Percentiles rank a stretch among this genome's conserved stretches.
Conservation (phyloP, 345 rosid species). For the Iberis pinnata region DNA sequence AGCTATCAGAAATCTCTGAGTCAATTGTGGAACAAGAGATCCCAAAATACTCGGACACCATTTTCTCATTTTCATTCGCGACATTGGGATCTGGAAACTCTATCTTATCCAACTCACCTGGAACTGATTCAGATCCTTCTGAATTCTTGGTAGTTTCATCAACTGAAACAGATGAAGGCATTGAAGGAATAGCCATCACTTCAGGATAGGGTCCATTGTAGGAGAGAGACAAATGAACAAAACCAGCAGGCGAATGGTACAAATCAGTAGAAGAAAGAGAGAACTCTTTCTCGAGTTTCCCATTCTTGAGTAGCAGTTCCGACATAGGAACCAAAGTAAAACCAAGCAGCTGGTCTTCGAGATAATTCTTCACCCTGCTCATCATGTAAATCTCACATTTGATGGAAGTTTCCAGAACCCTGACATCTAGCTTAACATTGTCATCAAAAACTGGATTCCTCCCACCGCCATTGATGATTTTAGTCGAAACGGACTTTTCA, state of each 20-base stretch:
- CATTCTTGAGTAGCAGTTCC: conserved; percentile 56
- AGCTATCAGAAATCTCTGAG: conserved; percentile 62
- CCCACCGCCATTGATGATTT: conserved; percentile 94
- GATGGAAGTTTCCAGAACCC: conserved; percentile 57
- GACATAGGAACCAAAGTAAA: conserved; percentile 85
- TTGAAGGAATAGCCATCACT: conserved; percentile 62
- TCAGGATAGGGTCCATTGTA: conserved; percentile 83
- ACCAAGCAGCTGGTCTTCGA: conserved; percentile 90
- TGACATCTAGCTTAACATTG: conserved; percentile 50
- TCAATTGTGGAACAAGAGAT: conserved; percentile 50
- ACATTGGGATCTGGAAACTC: conserved; percentile 98
- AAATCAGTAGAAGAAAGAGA: conserved; percentile 93
- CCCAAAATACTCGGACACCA: conserved; percentile 90
- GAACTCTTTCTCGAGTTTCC: conserved; percentile 78
- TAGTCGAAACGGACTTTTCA: conserved; percentile 57
- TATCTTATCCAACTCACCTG: conserved; percentile 58
- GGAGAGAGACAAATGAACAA: conserved; percentile 73
- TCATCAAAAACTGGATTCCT: conserved; percentile 94
- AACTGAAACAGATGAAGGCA: conserved; percentile 37
- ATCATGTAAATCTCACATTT: conserved; percentile 94
- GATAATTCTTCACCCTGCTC: conserved; percentile 96
- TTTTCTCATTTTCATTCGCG: conserved; percentile 80
- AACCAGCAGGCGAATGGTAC: conserved; percentile 96
- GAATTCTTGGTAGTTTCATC: conserved; percentile 40
- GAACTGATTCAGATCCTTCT: conserved; percentile 42